These are phyloP conservation scores for Parachaetomium inaequale DNA, from an alignment of 495 filamentous ascomycete species.

Conservation along the genomic window DNA sequence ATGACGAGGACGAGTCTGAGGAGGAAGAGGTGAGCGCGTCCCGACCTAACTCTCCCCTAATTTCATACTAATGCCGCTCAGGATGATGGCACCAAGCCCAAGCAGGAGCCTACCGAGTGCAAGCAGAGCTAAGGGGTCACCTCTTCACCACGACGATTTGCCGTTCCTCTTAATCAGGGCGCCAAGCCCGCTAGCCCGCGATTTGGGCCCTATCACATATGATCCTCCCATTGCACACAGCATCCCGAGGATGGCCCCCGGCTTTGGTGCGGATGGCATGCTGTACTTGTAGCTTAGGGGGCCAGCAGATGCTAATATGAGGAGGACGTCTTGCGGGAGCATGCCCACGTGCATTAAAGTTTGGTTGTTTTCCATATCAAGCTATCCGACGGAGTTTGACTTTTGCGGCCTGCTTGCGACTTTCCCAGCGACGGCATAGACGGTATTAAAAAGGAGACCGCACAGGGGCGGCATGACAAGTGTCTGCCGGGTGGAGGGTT, in stretches of 20 bases:
- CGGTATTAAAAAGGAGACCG: slow-evolving; percentile 17
- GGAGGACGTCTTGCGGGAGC: slow-evolving; percentile 23
- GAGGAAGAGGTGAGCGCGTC: slow-evolving; percentile 71
- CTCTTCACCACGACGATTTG: not conserved
- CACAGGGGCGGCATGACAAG: slow-evolving; percentile 20
- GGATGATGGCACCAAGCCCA: slow-evolving; percentile 95
- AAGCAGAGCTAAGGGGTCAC: slow-evolving; percentile 83
- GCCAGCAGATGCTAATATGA: slow-evolving; percentile 26
- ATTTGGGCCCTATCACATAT: slow-evolving; percentile 14
- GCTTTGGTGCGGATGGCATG: slow-evolving; percentile 15
- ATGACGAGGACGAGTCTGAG: slow-evolving; percentile 85
- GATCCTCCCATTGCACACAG: slow-evolving; percentile 7
- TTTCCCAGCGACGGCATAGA: slow-evolving; percentile 18
- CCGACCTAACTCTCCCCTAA: slow-evolving; percentile 8
- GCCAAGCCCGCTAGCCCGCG: slow-evolving; percentile 12
- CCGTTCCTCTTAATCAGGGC: slow-evolving; percentile 22
- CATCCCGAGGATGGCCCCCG: slow-evolving; percentile 11
- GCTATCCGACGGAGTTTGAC: slow-evolving; percentile 15
- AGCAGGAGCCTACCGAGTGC: slow-evolving; percentile 98
- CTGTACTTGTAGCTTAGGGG: slow-evolving; percentile 14
- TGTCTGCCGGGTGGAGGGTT: slow-evolving; percentile 13
- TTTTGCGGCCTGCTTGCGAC: slow-evolving; percentile 10
- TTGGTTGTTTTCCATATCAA: slow-evolving; percentile 27
- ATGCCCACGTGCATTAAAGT: slow-evolving; percentile 22
- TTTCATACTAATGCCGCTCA: slow-evolving; percentile 35